These are phyloP conservation scores for Sextonia rubra DNA, from an alignment of 164 flowering plant species.

Conservation along the genomic window DNA sequence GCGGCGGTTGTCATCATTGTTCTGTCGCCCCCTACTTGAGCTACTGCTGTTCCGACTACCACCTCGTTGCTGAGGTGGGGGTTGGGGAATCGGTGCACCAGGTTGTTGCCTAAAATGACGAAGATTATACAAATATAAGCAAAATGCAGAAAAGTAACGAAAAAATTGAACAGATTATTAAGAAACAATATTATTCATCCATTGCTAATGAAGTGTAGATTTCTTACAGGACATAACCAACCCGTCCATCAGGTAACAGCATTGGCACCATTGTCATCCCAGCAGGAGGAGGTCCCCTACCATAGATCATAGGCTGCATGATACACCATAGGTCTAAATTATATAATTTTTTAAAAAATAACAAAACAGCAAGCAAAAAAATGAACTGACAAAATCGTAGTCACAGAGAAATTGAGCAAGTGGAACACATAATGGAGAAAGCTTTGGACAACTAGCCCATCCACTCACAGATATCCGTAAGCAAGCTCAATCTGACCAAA, in stretches of 20 bases:
- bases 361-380: no score
- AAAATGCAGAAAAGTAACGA: background rate
- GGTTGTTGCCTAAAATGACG: conserved; percentile 16
- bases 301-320: conserved; percentile 73
- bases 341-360: no score
- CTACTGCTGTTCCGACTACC: conserved; percentile 11
- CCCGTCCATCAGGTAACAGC: conserved; percentile 82
- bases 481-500: no score
- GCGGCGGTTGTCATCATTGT: conserved; percentile 11
- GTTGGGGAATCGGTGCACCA: conserved; percentile 6
- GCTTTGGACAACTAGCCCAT: no score
- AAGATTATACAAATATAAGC: background rate
- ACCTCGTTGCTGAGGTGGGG: conserved; percentile 8
- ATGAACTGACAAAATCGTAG: no score
- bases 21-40: conserved; percentile 11
- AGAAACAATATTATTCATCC: background rate
- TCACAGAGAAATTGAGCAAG: no score
- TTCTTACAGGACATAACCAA: conserved; percentile 81
- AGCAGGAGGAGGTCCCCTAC: conserved; percentile 60
- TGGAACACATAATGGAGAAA: no score
- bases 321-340: background rate
- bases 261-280: conserved; percentile 93
- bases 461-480: no score
- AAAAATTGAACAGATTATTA: background rate
- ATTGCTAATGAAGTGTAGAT: background rate